Base-by-base conservation (phyloP, 1,139 yeast species). In the Lodderomyces parapsilosis region DNA sequence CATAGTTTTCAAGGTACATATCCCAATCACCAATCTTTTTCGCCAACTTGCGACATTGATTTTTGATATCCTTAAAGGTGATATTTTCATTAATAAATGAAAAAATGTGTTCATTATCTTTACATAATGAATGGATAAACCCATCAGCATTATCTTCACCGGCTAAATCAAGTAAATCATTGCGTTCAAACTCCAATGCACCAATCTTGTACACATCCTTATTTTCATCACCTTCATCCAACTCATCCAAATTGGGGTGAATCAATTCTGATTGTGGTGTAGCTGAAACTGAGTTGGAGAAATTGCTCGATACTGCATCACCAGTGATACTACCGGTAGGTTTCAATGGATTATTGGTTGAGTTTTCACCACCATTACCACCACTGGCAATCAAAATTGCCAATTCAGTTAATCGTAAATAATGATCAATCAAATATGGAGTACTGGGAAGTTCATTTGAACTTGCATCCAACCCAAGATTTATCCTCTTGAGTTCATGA, bases 401-500 rank as follows among this genome's bases (percentile, higher is more conserved):
- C 45, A 84, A 66, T 56, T 83, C 84, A 1, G 84, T 80, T 43
- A 82, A 68, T 47, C 86, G 66, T 42, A 81, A 63, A 55, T 79
- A 79, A 53, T 81, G 83, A 55, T 85, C 91, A 47, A 86, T 82
- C 38, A 84, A 64, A 53, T 74, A 83, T 0, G 89, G 89, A 34
- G 81, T 81, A 0, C 84, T 78, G 2, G 89, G 89, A 32, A 83
- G 62, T 50, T 83, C 87, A 43, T 65, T 76, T 24, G 81, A 62
- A 0, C 70, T 58, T 10, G 70, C 71, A 40, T 74, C 66, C 46
- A 76, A 62, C 6, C 75, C 75, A 43, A 78, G 58, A 52, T 73
- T 78, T 51, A 73, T 71, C 37, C 85, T 60, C 48, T 76, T 78
- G 27, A 79, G 74, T 32, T 74, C 77, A 49, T 80, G 79, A 50